Evolutionary conservation across 2,329 filamentous ascomycete genomes (phyloP).

Genomic region (Alternaria novae-zelandiae): DNA sequence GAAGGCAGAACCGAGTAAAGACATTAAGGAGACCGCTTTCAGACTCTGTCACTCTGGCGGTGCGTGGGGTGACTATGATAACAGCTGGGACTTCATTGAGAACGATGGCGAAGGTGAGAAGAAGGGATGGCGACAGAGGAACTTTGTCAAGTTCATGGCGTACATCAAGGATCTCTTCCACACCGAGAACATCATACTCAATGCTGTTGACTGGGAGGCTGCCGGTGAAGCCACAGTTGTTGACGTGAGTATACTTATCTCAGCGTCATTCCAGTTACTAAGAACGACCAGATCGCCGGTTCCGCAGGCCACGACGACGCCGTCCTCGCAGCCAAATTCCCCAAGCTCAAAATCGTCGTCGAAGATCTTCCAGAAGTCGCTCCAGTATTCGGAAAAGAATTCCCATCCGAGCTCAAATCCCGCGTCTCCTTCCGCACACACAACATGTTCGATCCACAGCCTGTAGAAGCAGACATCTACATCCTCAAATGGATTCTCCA

Average conservation of each 20-base stretch:
- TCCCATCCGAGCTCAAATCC: constrained; percentile 28
- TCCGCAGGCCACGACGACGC: constrained; percentile 43
- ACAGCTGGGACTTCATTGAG: constrained; percentile 40
- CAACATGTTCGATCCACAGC: constrained; percentile 66
- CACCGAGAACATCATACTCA: constrained; percentile 32
- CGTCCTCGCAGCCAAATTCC: constrained; percentile 31
- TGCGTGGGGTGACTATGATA: constrained; percentile 28
- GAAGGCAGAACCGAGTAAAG: constrained; percentile 27
- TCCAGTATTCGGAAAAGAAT: constrained; percentile 30
- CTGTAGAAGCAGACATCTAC: constrained; percentile 61
- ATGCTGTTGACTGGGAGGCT: constrained; percentile 35
- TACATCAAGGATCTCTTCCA: constrained; percentile 44
- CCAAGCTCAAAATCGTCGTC: constrained; percentile 38
- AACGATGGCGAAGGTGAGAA: constrained; percentile 38
- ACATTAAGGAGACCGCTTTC: constrained; percentile 38
- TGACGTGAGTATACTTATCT: constrained; percentile 26
- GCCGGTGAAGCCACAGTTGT: constrained; percentile 33
- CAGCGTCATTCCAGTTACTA: neutral
- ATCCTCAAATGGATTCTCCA: constrained; percentile 67
- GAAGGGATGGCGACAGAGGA: constrained; percentile 40
- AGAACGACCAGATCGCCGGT: constrained; percentile 29
- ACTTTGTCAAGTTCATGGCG: constrained; percentile 43
- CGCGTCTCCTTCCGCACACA: constrained; percentile 55
- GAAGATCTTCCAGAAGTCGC: constrained; percentile 40
- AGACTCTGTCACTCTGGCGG: constrained; percentile 36